Conservation (phyloP, 805 yeast genomes). For the Wickerhamomyces sydowiorum region DNA sequence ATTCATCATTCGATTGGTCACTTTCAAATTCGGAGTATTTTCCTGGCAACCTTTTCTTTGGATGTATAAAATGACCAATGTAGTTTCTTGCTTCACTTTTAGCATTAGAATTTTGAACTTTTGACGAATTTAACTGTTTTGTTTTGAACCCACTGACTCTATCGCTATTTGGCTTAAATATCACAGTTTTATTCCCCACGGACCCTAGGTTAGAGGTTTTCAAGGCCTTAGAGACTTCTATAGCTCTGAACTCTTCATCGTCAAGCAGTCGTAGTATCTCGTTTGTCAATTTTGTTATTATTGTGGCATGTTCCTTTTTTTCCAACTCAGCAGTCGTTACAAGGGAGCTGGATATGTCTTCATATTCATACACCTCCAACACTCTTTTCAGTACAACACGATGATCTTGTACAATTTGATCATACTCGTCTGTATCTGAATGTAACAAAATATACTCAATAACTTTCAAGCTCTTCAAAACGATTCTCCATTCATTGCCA, state of each 20-base stretch:
- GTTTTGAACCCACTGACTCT: conserved; percentile 3
- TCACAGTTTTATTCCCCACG: conserved; percentile 3
- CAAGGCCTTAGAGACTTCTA: conserved; percentile 3
- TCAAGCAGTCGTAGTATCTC: conserved; percentile 3
- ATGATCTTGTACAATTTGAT: conserved; percentile 13
- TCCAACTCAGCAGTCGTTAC: conserved; percentile 3
- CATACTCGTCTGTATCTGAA: conserved; percentile 21
- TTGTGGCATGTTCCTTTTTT: conserved; percentile 6
- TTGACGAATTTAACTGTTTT: conserved; percentile 9
- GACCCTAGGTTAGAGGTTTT: conserved; percentile 4
- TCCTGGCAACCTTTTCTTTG: conserved; percentile 6
- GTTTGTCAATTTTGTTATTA: conserved; percentile 2
- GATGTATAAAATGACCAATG: conserved; percentile 3
- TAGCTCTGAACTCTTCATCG: conserved; percentile 4
- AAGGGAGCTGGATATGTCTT: not conserved
- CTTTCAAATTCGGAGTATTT: not conserved
- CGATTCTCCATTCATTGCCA: conserved; percentile 36
- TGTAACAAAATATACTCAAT: conserved; percentile 28
- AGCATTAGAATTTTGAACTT: conserved; percentile 12
- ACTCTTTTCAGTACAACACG: conserved; percentile 23
- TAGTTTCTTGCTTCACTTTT: conserved; percentile 10
- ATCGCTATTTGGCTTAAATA: not conserved
- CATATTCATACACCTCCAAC: conserved; percentile 13
- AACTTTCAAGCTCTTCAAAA: conserved; percentile 30
- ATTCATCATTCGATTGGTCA: conserved; percentile 6